Evolutionary conservation across 2,329 filamentous ascomycete species (phyloP).

Genomic region (Elsinoe fawcettii): DNA sequence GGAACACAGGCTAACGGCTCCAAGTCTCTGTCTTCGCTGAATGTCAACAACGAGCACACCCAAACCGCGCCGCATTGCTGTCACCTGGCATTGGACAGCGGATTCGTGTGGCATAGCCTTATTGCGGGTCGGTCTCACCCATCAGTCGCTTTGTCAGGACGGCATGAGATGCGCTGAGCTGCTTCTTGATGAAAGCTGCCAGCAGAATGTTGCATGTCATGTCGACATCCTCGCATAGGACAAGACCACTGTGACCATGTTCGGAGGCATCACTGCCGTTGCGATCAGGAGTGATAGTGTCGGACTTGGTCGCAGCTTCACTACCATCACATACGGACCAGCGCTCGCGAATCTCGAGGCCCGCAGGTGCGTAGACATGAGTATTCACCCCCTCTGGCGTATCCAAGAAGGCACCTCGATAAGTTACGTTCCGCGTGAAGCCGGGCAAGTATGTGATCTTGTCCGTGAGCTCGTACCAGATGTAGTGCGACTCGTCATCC

Average conservation of each 20-base stretch:
- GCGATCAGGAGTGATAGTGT: background rate
- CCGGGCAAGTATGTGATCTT: slow-evolving; percentile 13
- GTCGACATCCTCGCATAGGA: slow-evolving; percentile 9
- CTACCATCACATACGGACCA: slow-evolving; percentile 5
- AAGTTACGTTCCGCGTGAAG: slow-evolving; percentile 5
- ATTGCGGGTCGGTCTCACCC: background rate
- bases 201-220: slow-evolving; percentile 14
- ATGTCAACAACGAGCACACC: no score
- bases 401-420: slow-evolving; percentile 9
- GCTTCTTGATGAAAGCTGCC: slow-evolving; percentile 10
- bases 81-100: no score
- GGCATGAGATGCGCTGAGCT: slow-evolving; percentile 6
- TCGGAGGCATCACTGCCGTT: background rate
- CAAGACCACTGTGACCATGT: background rate
- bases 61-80: no score
- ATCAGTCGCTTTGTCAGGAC: slow-evolving; percentile 5
- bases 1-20: no score
- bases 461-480: slow-evolving; percentile 15
- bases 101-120: no score
- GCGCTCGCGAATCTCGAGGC: slow-evolving; percentile 10
- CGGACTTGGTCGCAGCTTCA: background rate
- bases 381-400: slow-evolving; percentile 9
- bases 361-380: slow-evolving; percentile 13
- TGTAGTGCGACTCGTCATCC: slow-evolving; percentile 12
- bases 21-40: no score